Evolutionary conservation across 1,284 basidiomycete species (phyloP).

Genomic region (Microbotryomycetes sp.): DNA sequence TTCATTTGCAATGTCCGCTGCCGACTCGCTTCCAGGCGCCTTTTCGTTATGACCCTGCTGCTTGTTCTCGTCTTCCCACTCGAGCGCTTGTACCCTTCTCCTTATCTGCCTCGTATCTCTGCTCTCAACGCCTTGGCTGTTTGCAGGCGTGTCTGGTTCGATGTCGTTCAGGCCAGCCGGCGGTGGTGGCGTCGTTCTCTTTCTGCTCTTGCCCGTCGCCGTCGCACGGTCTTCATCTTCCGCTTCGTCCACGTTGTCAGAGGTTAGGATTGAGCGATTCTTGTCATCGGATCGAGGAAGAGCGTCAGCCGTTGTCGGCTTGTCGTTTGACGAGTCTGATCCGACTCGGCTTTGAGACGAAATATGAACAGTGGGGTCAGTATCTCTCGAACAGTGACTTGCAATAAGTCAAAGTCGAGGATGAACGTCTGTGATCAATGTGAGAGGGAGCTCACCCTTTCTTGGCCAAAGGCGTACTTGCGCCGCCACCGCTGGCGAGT

Average conservation of each 20-base stretch:
- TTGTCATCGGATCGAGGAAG: not conserved
- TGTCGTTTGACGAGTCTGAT: slow-evolving; percentile 6
- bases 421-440: not conserved
- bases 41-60: not conserved
- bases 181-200: not conserved
- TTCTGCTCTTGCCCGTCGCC: not conserved
- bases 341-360: not conserved
- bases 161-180: not conserved
- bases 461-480: slow-evolving; percentile 26
- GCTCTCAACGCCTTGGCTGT: slow-evolving; percentile 4
- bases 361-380: not conserved
- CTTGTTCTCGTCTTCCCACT: slow-evolving; percentile 11
- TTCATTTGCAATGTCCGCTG: slow-evolving; percentile 12
- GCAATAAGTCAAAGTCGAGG: not conserved
- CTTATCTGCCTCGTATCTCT: slow-evolving; percentile 26
- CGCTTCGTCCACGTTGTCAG: slow-evolving; percentile 6
- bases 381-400: not conserved
- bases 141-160: slow-evolving; percentile 1
- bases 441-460: slow-evolving; percentile 14
- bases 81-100: slow-evolving; percentile 26
- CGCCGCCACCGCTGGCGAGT: not conserved
- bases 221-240: not conserved
- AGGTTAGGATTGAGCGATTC: too few species aligned
- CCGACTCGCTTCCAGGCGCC: not conserved
- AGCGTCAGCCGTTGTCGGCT: not conserved